Evolutionary conservation across 371 early-diverging fungal species (phyloP), one percentile per base, ranked within the genome.

Genomic region (Basidiobolus meristosporus): DNA sequence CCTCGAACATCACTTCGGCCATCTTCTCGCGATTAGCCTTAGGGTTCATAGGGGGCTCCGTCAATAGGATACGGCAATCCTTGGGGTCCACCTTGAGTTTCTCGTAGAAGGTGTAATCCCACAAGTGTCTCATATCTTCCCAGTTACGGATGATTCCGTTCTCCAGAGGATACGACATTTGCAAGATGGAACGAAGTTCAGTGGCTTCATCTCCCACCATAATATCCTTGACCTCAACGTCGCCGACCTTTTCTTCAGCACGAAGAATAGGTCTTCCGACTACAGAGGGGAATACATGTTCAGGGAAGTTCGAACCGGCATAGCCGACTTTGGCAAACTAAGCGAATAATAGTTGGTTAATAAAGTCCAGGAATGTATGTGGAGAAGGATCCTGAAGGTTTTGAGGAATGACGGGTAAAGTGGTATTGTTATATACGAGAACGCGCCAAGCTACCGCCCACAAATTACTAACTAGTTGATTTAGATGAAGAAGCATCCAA

Each of bases 151-250:
- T 79, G 41, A 97, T 86, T n/a, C 98, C 98, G 65, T 95, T 92
- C 57, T 93, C 91, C 83, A 97, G 82, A 7, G 98, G 98, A 51
- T 97, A 93, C 15, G 83, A 77, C 82, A 97, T 85, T 57, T 91
- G 82, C 28, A 97, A 68, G 49, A 78, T 77, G 40, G 78, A 68
- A 15, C 96, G 75, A 18, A 86, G 56, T 22, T 73, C 78, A 15
- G 90, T 82, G 17, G 96, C 98, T 55, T 97, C 96, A 45, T 88
- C 90, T 17, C 98, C 98, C 31, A 95, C 84, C 81, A 92, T 92
- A 50, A 95, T 85, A 54, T 96, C 96, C 53, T 84, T 86, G 34
- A 89, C 67, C 44, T 54, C 46, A 3, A 73, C 58, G 40, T 90
- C 75, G 26, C 83, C 77, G 29, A 80, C 63, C 39, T 60, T 60